Conservation (phyloP, 441 rosid species). For the Euphorbia neoarborescens region DNA sequence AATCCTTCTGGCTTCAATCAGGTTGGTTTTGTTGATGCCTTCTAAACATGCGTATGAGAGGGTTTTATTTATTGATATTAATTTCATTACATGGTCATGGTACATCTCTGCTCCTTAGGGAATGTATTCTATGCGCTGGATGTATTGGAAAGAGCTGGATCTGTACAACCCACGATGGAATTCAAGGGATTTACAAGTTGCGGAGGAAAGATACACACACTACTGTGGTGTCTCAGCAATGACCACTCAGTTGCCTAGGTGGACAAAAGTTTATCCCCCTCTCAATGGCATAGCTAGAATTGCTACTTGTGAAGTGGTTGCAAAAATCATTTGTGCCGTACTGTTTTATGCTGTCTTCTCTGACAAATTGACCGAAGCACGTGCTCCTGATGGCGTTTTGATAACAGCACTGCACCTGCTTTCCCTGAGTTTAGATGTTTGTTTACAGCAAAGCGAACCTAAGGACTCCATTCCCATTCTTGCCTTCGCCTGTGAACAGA, state of each 20-base stretch:
- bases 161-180: slow-evolving; percentile 92
- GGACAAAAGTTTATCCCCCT: slow-evolving; percentile 76
- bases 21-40: slow-evolving; percentile 40
- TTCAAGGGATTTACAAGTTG: slow-evolving; percentile 82
- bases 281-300: slow-evolving; percentile 59
- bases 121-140: slow-evolving; percentile 65
- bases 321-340: slow-evolving; percentile 64
- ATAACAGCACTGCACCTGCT: slow-evolving; percentile 73
- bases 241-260: slow-evolving; percentile 77
- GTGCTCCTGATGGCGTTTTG: slow-evolving; percentile 74
- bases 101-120: slow-evolving; percentile 46
- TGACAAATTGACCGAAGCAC: slow-evolving; percentile 53
- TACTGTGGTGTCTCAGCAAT: slow-evolving; percentile 65
- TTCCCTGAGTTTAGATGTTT: slow-evolving; percentile 65
- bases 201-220: slow-evolving; percentile 88
- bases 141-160: slow-evolving; percentile 91
- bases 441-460: slow-evolving; percentile 45
- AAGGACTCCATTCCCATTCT: slow-evolving; percentile 39
- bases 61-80: slow-evolving; percentile 15
- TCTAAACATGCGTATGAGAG: slow-evolving; percentile 7
- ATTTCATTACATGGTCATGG: slow-evolving; percentile 5
- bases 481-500: slow-evolving; percentile 60
- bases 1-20: slow-evolving; percentile 90
- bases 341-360: slow-evolving; percentile 66
- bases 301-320: slow-evolving; percentile 66